Base-by-base conservation (phyloP, 495 filamentous ascomycete species). In the Gamarada debralockiae region DNA sequence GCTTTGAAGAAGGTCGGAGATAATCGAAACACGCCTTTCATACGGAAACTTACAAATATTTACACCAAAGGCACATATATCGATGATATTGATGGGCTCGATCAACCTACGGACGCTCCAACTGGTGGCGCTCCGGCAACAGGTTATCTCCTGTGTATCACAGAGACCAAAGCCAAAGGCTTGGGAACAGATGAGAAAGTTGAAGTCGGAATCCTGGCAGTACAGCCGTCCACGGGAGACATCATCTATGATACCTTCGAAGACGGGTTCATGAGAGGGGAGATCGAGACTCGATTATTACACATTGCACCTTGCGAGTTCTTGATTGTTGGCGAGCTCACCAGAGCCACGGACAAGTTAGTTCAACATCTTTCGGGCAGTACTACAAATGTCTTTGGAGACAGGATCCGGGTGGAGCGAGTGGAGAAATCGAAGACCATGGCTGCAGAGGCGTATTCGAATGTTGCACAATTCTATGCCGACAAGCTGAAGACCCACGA, bases 31-130 rank as follows among this genome's bases (percentile, higher is more conserved):
- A 82, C 89, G 0, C 91, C 93, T 0, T 99, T 99, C 59, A 82
- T 86, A 15, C 85, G 93, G 36, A 93, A 95, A 61, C 80, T 99
- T 58, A 96, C 93, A 9, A 97, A 96, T 67, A 71, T 99, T 9
- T 99, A 97, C 70, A 99, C 93, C 6, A 99, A 99, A 68, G 93
- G 90, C 22, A 99, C 93, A 0, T 99, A 99, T 57, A 86, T 99
- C 44, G 93, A 99, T 64, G 93, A 99, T 67, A 76, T 85, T 8
- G 92, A 96, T 53, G 88, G 90, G 14, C 66, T 96, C 9, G 84
- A 87, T 39, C 70, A 73, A 43, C 60, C 66, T 0, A 57, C 62
- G 3, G 80, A 78, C 27, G 73, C 74, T 3, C 51, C 54, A 20
- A 61, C 63, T 15, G 76, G 79, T 23, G 79, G 82, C 1, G 79